Evolutionary conservation across 2,329 filamentous ascomycete species (phyloP).

Genomic region (Microdochium nivale): DNA sequence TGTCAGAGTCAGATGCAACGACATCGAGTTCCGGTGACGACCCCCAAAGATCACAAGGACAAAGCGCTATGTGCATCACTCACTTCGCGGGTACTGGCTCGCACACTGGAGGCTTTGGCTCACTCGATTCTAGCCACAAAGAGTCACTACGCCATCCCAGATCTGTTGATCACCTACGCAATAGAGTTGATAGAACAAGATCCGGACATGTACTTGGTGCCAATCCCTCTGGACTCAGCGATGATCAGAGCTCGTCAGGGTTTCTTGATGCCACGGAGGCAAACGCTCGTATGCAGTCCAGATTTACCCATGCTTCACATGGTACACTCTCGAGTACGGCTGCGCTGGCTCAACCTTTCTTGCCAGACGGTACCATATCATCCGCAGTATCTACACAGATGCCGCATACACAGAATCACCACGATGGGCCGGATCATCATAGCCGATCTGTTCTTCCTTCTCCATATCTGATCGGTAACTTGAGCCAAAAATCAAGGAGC

Average conservation of each 20-base stretch:
- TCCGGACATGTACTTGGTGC: slow-evolving; percentile 13
- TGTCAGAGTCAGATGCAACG: slow-evolving; percentile 11
- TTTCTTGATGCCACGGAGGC: slow-evolving; percentile 13
- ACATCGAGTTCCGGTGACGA: slow-evolving; percentile 8
- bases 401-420: neutral
- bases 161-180: slow-evolving; percentile 7
- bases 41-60: neutral
- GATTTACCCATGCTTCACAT: slow-evolving; percentile 5
- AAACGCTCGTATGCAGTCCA: slow-evolving; percentile 6
- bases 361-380: neutral
- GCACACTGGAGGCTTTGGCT: neutral
- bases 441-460: slow-evolving; percentile 5
- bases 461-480: slow-evolving; percentile 48
- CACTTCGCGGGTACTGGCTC: neutral
- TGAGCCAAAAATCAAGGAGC: slow-evolving; percentile 30
- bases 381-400: neutral
- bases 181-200: slow-evolving; percentile 4
- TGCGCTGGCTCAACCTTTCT: slow-evolving; percentile 14
- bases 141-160: slow-evolving; percentile 5
- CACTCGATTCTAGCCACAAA: neutral
- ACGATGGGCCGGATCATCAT: neutral
- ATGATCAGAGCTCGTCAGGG: slow-evolving; percentile 6
- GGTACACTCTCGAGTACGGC: slow-evolving; percentile 31
- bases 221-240: slow-evolving; percentile 14
- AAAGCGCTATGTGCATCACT: neutral